Evolutionary conservation across 306 rosid species (phyloP).

Genomic region (Hippophae gyantsensis): DNA sequence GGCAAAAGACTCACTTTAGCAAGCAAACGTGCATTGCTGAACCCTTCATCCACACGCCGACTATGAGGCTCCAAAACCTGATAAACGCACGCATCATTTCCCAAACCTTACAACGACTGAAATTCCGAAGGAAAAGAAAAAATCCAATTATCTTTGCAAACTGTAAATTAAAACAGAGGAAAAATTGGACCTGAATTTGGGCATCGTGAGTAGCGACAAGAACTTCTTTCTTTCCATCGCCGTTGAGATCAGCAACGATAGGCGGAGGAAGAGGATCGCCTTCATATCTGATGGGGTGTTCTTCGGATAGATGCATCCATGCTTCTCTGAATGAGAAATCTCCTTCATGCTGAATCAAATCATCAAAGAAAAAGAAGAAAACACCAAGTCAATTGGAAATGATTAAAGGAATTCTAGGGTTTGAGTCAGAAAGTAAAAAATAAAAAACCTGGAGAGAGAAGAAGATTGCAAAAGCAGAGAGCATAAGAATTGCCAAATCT

Average conservation of each 20-base stretch:
- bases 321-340: constrained; percentile 89
- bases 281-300: constrained; percentile 85
- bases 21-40: constrained; percentile 73
- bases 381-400: not conserved
- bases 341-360: constrained; percentile 64
- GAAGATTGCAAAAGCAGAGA: constrained; percentile 91
- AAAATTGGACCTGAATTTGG: constrained; percentile 63
- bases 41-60: constrained; percentile 88
- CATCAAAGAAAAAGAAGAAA: not conserved
- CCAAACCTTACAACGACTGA: not conserved
- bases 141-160: not conserved
- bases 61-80: constrained; percentile 88
- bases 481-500: constrained; percentile 97
- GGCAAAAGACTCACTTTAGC: constrained; percentile 76
- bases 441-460: constrained; percentile 77
- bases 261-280: constrained; percentile 97
- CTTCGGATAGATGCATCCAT: constrained; percentile 91
- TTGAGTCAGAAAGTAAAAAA: not conserved
- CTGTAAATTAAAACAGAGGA: not conserved
- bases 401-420: not conserved
- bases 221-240: constrained; percentile 92
- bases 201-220: constrained; percentile 92
- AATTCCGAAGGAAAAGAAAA: not conserved
- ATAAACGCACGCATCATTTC: not conserved
- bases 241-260: constrained; percentile 81